Evolutionary conservation across 345 rosid genomes (phyloP), one percentile per base, ranked within the genome.

Genomic region (Eucalyptus microcorys): DNA sequence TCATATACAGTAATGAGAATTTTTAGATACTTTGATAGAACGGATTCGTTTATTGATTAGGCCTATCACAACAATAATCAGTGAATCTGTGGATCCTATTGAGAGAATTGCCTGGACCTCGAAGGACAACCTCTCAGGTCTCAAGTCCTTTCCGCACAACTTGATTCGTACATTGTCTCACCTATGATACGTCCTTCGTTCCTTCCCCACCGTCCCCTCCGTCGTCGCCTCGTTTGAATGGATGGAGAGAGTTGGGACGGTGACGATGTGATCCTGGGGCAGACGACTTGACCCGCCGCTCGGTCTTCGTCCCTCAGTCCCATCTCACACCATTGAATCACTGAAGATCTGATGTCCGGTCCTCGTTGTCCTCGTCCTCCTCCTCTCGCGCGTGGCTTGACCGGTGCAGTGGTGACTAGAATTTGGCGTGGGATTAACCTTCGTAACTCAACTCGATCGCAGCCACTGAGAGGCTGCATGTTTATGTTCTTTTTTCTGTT

Each of bases 21-120:
- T 55, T 55, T 55, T 24, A 55, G 27, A 55, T 55, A 4, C 61
- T 55, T 55, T 7, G 1, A 15, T 49, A 49, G 52, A 49, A 49
- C 15, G 7, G 19, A 49, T 49, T 49, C 52, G 1, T 49, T 15
- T 15, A 49, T 49, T 49, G 52, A 49, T 49, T 49, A 15, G 52
- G 52, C 52, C 7, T 49, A 15, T 49, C 52, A 49, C 80, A 68
- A 32, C 79, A 32, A 68, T 34, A 8, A 1, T 8, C 1, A 19
- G 3, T 43, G 5, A 66, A 66, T 66, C 42, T 0, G 21, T 9
- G 2, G 0, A 37, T 37, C 79, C 42, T 17, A 8, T 4, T 8
- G 7, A 32, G 40, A 17, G 79, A 66, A 66, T 2, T 4, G 1
- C 12, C 3, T 14, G 22, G 40, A 59, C 79, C 15, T 4, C 6